Conservation (phyloP, 2,329 filamentous ascomycete genomes). For the Apiospora hydei region DNA sequence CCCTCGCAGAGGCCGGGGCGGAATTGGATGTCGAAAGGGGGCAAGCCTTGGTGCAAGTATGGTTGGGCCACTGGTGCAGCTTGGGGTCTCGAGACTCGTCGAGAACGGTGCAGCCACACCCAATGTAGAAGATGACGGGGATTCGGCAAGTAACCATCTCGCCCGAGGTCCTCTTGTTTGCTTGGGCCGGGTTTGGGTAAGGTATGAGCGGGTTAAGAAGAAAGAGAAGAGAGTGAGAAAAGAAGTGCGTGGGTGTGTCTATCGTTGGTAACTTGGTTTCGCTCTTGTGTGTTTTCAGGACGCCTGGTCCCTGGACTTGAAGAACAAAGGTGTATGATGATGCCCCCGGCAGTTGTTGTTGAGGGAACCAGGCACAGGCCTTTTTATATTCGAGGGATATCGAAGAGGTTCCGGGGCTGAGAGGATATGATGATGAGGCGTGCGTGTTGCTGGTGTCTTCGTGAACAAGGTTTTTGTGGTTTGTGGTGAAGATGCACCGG, state of each 20-base stretch:
- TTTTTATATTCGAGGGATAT: slow-evolving; percentile 8
- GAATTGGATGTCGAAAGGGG: slow-evolving; percentile 1
- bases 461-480: slow-evolving; percentile 16
- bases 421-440: slow-evolving; percentile 5
- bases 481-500: not conserved
- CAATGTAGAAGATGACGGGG: slow-evolving; percentile 3
- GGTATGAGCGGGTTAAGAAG: not conserved
- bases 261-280: not conserved
- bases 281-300: not conserved
- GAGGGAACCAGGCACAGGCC: not conserved
- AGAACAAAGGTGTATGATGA: not conserved
- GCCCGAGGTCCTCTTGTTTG: not conserved
- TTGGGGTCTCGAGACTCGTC: slow-evolving; percentile 1
- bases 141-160: slow-evolving; percentile 10
- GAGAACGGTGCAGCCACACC: slow-evolving; percentile 19
- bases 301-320: not conserved
- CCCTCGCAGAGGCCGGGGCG: not conserved
- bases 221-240: not conserved
- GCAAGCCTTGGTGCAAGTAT: slow-evolving; percentile 16
- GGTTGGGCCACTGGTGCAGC: slow-evolving; percentile 1
- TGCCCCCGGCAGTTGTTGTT: not conserved
- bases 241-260: not conserved
- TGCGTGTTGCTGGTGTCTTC: not conserved
- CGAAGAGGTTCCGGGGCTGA: not conserved
- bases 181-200: not conserved